These are phyloP conservation scores for Cryphonectria carpinicola DNA, from an alignment of 2,329 filamentous ascomycete species.

Conservation along the genomic window DNA sequence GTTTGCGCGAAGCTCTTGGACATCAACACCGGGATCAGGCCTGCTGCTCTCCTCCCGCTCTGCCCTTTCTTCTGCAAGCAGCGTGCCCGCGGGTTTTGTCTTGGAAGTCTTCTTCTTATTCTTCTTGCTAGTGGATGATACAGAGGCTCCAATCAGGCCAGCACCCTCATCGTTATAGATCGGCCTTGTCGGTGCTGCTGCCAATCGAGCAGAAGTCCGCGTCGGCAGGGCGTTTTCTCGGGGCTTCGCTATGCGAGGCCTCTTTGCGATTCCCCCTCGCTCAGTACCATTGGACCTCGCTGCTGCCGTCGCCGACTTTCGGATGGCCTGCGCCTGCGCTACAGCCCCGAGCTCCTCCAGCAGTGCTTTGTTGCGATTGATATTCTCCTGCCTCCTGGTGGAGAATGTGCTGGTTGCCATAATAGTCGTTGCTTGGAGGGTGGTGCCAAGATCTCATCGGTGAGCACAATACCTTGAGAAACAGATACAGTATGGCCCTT, in stretches of 20 bases:
- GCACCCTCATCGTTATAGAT: conserved; percentile 43
- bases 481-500: neutral
- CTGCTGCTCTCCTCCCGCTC: neutral
- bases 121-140: neutral
- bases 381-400: conserved; percentile 49
- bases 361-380: conserved; percentile 52
- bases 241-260: conserved; percentile 10
- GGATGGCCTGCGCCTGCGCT: conserved; percentile 34
- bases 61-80: neutral
- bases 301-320: conserved; percentile 24
- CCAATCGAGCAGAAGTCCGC: conserved; percentile 52
- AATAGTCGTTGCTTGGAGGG: conserved; percentile 9
- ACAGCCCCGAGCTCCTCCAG: conserved; percentile 51
- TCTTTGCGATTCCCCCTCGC: conserved; percentile 3
- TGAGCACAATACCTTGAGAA: neutral
- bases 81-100: neutral
- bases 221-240: conserved; percentile 38
- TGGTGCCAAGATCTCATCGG: neutral
- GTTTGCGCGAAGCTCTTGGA: conserved; percentile 35
- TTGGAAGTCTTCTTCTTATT: neutral
- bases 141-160: neutral
- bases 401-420: conserved; percentile 43
- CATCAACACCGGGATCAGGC: conserved; percentile 16
- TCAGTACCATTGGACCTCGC: neutral
- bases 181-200: conserved; percentile 41